phyloP scores from a whole-genome alignment of 1,284 basidiomycete species.

The Coniferiporia weirii region DNA sequence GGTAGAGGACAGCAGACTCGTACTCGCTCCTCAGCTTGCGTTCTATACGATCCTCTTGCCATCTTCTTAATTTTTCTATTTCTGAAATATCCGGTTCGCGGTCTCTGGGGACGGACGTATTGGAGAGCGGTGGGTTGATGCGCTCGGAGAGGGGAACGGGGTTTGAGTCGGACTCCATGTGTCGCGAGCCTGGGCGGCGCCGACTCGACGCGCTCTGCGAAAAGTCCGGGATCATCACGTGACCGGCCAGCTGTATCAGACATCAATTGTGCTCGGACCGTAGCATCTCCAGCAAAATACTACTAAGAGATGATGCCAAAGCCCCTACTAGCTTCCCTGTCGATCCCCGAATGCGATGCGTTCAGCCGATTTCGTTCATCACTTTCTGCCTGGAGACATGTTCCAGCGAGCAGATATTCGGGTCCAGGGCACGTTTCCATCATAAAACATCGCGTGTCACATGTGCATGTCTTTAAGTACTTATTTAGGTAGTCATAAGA shows the following conservation, averaged over 20 bases:
- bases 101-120: slow-evolving; percentile 48
- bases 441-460: too few species aligned
- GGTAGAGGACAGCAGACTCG: slow-evolving; percentile 61
- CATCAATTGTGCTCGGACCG: too few species aligned
- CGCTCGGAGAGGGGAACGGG: slow-evolving; percentile 24
- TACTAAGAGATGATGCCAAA: too few species aligned
- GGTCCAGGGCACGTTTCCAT: too few species aligned
- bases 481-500: too few species aligned
- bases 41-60: slow-evolving; percentile 66
- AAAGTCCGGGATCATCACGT: neutral
- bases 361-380: too few species aligned
- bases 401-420: too few species aligned
- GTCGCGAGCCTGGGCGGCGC: neutral
- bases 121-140: slow-evolving; percentile 46
- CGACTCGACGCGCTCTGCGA: neutral
- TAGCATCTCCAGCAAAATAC: too few species aligned
- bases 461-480: too few species aligned
- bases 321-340: too few species aligned
- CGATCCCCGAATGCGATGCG: too few species aligned
- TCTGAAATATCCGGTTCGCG: slow-evolving; percentile 42
- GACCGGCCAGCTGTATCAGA: neutral
- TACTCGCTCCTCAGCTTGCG: slow-evolving; percentile 71
- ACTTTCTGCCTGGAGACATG: too few species aligned
- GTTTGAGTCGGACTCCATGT: slow-evolving; percentile 9
- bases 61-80: slow-evolving; percentile 52